These are phyloP conservation scores for Kwoniella pini DNA, from an alignment of 768 basidiomycete genomes.

Conservation along the genomic window DNA sequence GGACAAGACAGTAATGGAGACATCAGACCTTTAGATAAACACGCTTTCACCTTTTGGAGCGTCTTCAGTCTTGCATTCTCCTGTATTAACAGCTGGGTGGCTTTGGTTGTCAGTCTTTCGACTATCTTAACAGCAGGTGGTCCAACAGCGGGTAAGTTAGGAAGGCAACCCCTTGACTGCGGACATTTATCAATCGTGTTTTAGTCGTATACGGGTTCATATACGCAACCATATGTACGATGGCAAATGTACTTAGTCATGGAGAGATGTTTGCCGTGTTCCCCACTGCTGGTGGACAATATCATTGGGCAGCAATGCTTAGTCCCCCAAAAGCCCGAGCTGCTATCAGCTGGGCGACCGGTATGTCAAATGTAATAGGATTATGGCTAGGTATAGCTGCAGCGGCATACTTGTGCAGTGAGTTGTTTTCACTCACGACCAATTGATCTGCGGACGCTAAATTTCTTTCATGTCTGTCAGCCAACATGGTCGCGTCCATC, in stretches of 20 bases:
- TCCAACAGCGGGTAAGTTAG: constrained; percentile 11
- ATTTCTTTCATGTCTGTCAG: background rate
- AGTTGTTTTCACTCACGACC: background rate
- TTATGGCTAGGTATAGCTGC: constrained; percentile 24
- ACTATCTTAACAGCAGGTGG: constrained; percentile 13
- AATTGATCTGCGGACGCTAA: background rate
- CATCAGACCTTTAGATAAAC: constrained; percentile 10
- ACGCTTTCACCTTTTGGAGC: constrained; percentile 10
- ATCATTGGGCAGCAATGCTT: constrained; percentile 32
- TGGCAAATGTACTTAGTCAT: constrained; percentile 21
- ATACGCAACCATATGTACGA: constrained; percentile 14
- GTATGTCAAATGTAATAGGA: constrained; percentile 20
- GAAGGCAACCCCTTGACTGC: too few relatives aligned
- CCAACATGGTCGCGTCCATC: constrained; percentile 29
- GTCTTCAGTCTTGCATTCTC: constrained; percentile 15
- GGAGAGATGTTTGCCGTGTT: constrained; percentile 30
- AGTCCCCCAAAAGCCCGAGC: constrained; percentile 15
- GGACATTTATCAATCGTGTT: too few relatives aligned
- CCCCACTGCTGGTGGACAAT: constrained; percentile 36
- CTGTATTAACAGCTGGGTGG: constrained; percentile 18
- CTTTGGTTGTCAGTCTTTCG: constrained; percentile 7
- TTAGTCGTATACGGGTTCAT: constrained; percentile 21
- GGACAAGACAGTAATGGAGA: background rate
- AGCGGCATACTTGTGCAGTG: constrained; percentile 19
- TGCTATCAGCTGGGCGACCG: constrained; percentile 19